Base-by-base conservation (phyloP, 2,329 filamentous ascomycete genomes). In the Fusarium gaditjirri region DNA sequence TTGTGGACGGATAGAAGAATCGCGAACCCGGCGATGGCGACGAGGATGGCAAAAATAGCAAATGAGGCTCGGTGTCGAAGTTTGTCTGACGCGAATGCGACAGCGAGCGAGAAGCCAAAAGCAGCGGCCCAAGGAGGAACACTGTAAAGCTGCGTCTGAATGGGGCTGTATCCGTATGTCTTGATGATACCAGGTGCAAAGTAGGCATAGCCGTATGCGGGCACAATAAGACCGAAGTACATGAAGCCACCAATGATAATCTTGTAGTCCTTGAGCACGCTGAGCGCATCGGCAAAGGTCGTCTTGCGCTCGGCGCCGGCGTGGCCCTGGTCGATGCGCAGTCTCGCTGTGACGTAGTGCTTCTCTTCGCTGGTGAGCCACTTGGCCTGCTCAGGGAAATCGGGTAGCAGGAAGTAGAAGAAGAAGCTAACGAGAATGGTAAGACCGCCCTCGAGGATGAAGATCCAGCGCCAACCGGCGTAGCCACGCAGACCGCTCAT, bases 181-280 rank as follows among this genome's bases (percentile, higher is more conserved):
- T 85, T 82, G 78, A 95, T 89, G 78, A 94, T 94, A 42, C 89
- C 88, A 0, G 93, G 92, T 4, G 91, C 87, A 76, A 95, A 95
- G 83, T 93, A 94, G 49, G 93, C 92, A 77, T 93, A 95, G 75
- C 91, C 87, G 78, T 94, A 94, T 8, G 91, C 92, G 0, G 93
- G 92, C 3, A 95, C 92, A 72, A 94, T 90, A 66, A 94, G 85
- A 16, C 92, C 93, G 75, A 95, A 91, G 81, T 95, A 95, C 92
- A 94, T 94, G 80, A 94, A 86, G 1, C 91, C 92, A 47, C 91
- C 93, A 19, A 94, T 80, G 75, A 93, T 88, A 75, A 94, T 86
- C 80, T 93, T 93, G 82, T 86, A 90, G 80, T 95, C 92, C 76
- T 90, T 91, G 83, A 95, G 88, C 25, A 93, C 90, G 25, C 81